These are phyloP conservation scores for Hypoxylon sp. DNA, from an alignment of 2,329 filamentous ascomycete genomes.

Conservation along the genomic window DNA sequence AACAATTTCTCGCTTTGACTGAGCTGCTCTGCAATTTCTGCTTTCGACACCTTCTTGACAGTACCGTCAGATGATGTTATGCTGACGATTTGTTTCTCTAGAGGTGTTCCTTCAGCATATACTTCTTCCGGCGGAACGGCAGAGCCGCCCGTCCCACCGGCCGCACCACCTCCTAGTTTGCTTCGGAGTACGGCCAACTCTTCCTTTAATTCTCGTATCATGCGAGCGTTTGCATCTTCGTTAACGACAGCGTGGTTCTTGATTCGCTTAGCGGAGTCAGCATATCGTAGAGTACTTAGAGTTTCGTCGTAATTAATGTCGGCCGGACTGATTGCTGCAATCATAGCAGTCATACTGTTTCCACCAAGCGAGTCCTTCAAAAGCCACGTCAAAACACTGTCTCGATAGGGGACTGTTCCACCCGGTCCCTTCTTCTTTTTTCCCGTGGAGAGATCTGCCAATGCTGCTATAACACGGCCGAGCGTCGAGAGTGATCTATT, in stretches of 20 bases:
- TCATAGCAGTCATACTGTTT: conserved; percentile 99
- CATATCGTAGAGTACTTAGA: conserved; percentile 92
- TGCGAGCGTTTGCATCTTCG: conserved; percentile 97
- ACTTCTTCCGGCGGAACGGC: conserved; percentile 73
- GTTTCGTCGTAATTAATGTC: conserved; percentile 99
- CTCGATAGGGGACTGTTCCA: conserved; percentile 90
- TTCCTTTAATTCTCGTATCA: conserved; percentile 98
- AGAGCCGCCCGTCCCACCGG: conserved; percentile 55
- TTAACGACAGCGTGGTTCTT: conserved; percentile 99
- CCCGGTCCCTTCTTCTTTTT: conserved; percentile 81
- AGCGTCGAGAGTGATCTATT: conserved; percentile 96
- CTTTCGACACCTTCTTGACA: conserved; percentile 95
- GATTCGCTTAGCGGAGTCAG: conserved; percentile 97
- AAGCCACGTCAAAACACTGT: conserved; percentile 95
- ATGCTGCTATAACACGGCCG: conserved; percentile 93
- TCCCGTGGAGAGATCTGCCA: conserved; percentile 87
- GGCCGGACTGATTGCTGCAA: conserved; percentile 96
- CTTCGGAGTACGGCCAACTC: conserved; percentile 85
- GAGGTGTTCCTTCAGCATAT: conserved; percentile 90
- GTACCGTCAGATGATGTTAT: conserved; percentile 87
- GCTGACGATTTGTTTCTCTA: conserved; percentile 96
- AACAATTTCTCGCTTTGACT: conserved; percentile 97
- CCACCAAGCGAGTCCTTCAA: conserved; percentile 96
- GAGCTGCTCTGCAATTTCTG: conserved; percentile 95
- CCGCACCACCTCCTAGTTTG: conserved; percentile 74